Evolutionary conservation across 768 basidiomycete genomes (phyloP).

Genomic region (Xerocomellus amylosporus): DNA sequence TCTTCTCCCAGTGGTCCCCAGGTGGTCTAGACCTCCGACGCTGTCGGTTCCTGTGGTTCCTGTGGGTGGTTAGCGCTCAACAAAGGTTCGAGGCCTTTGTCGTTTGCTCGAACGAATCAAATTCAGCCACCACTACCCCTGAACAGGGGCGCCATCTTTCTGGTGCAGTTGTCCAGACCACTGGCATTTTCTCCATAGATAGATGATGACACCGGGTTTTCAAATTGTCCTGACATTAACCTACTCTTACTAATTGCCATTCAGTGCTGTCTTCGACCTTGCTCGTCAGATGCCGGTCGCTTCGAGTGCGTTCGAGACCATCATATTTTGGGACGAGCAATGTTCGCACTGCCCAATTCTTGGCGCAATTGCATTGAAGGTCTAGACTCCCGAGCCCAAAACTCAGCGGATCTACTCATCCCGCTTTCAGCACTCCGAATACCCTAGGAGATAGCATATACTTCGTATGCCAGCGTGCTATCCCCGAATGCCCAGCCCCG

Average conservation of each 20-base stretch:
- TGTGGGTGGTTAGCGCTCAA: neutral
- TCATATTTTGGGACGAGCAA: neutral
- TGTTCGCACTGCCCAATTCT: neutral
- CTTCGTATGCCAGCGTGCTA: neutral
- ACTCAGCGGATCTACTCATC: neutral
- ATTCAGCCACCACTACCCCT: neutral
- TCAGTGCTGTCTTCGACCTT: neutral
- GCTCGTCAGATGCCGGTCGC: neutral
- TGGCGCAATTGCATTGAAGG: neutral
- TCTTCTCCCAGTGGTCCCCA: neutral
- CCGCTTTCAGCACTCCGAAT: neutral
- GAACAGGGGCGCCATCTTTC: conserved; percentile 3
- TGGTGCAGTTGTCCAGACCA: conserved; percentile 12
- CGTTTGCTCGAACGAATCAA: neutral
- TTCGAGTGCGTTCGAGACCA: conserved; percentile 1
- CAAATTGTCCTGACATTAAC: neutral
- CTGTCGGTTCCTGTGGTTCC: neutral
- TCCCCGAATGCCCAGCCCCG: neutral
- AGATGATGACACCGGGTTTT: neutral
- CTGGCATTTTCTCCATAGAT: too few relatives aligned
- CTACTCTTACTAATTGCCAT: neutral
- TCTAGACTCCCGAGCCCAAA: conserved; percentile 5
- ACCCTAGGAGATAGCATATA: neutral
- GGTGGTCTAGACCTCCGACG: conserved; percentile 10
- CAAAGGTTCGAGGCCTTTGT: conserved; percentile 8